A percentile compares a stretch with the other conserved stretches of the same genome.
Evolutionary conservation across 768 basidiomycete genomes (phyloP).

Genomic region (Russula dissimulans): DNA sequence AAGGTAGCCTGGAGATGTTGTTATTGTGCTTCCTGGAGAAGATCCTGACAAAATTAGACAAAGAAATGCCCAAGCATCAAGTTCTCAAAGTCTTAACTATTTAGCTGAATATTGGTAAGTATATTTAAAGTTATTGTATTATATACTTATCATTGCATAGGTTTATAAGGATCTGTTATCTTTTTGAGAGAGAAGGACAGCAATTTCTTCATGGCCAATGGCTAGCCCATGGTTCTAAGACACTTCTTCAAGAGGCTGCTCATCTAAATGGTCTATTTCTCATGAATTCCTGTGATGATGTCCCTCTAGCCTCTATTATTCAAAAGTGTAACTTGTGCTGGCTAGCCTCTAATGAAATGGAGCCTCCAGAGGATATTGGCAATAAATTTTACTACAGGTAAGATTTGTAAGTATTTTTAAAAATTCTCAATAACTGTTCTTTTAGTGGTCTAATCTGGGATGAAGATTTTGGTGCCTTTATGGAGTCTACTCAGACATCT

Average conservation of each 20-base stretch:
- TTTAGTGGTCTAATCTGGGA: conserved; percentile 42
- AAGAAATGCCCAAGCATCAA: conserved; percentile 31
- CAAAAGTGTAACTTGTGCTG: conserved; percentile 46
- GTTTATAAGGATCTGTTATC: conserved; percentile 63
- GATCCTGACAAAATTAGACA: conserved; percentile 37
- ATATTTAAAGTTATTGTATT: not conserved
- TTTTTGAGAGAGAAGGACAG: conserved; percentile 38
- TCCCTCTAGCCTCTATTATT: conserved; percentile 45
- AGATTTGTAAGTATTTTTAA: not conserved
- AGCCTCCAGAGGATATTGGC: conserved; percentile 37
- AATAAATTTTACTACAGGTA: conserved; percentile 52
- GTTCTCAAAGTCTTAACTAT: conserved; percentile 41
- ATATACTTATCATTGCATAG: conserved; percentile 27
- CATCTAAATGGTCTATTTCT: conserved; percentile 54
- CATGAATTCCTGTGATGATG: conserved; percentile 47
- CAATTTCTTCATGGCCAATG: conserved; percentile 67
- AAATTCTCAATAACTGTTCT: not conserved
- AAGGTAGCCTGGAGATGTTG: conserved; percentile 48
- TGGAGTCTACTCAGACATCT: conserved; percentile 33
- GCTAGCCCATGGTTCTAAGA: conserved; percentile 58
- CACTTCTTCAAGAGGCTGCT: conserved; percentile 54
- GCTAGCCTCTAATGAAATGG: conserved; percentile 34
- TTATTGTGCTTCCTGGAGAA: conserved; percentile 52
- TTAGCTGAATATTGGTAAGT: conserved; percentile 58
- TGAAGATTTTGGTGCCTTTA: conserved; percentile 37